Base-by-base conservation (phyloP, 371 early-diverging fungal genomes). In the Rhizopus microsporus region DNA sequence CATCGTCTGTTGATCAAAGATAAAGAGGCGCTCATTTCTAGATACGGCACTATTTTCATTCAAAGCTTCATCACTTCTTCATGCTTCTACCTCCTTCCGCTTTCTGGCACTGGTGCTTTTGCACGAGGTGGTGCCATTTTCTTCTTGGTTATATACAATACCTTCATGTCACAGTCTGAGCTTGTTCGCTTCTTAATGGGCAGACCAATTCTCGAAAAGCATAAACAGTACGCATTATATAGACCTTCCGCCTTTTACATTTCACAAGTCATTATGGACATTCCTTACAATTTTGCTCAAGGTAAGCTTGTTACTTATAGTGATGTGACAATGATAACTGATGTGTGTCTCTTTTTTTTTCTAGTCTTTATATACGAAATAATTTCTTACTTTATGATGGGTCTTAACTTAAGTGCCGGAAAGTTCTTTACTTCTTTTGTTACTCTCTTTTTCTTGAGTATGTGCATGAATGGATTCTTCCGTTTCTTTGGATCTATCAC, bases 41-140 rank as follows among this genome's bases (percentile, higher is more conserved):
- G 83, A 30, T 80, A 79, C 53, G 78, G 82, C 31, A 80, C 83
- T 10, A 79, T 80, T 40, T 47, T 85, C 10, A 69, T 86, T 51
- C 84, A 85, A 77, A 84, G 85, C 39, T 62, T 87, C n/a, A 83
- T 90, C 48, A 81, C 84, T 51, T 89, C 88, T 8, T 85, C 87
- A 5, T 80, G 85, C 43, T 90, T 88, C 65, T 83, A 78, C 53
- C 60, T 71, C 49, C 60, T 88, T 42, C 84, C 87, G 2, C 52
- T 52, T 0, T 65, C 65, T 51, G 72, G 77, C 4, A 62, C 63
- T 17, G 88, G 90, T 38, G 82, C 85, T 44, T 87, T 88, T 62
- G 80, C 85, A 3, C 84, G 93, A 32, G 89, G 88, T 37, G 91
- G 90, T 72, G 88, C 82, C 23, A 56, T 86, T 7, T 84, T 84